These are phyloP conservation scores for Zygnema circumcarinatum DNA, from an alignment of 139 green algal species.

Conservation along the genomic window DNA sequence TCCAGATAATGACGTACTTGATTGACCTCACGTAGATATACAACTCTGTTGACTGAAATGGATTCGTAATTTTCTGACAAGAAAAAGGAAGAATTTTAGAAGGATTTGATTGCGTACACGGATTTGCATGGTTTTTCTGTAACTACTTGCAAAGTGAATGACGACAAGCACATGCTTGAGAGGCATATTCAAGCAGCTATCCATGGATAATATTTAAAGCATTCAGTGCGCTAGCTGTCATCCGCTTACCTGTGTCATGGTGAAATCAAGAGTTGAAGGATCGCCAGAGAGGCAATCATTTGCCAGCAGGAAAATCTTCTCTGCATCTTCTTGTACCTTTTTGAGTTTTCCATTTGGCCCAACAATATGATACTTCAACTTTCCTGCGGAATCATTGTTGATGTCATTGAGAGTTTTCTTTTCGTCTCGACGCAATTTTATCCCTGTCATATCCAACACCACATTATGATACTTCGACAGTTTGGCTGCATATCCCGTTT, in stretches of 20 bases:
- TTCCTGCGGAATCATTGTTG: conserved; percentile 33
- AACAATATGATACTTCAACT: conserved; percentile 39
- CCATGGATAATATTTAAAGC: no score
- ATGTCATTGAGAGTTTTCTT: conserved; percentile 61
- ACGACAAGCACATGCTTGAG: no score
- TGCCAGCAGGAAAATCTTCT: conserved; percentile 60
- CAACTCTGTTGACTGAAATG: no score
- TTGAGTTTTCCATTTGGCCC: conserved; percentile 31
- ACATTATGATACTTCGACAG: not conserved
- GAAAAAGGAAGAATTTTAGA: no score
- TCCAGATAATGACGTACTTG: not conserved
- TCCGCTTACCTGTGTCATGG: conserved; percentile 55
- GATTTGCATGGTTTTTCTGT: no score
- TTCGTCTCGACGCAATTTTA: conserved; percentile 51
- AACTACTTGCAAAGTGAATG: no score
- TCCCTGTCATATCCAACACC: conserved; percentile 48
- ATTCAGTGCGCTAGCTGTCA: no score
- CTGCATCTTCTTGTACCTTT: conserved; percentile 26
- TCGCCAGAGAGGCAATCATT: conserved; percentile 57
- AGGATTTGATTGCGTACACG: no score
- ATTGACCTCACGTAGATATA: no score
- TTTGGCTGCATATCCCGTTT: not conserved
- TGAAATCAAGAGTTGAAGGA: conserved; percentile 53
- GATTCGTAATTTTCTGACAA: no score
- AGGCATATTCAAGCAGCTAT: no score